These are phyloP conservation scores for Camellia oleifera DNA, from an alignment of 179 eudicot species.

Conservation along the genomic window DNA sequence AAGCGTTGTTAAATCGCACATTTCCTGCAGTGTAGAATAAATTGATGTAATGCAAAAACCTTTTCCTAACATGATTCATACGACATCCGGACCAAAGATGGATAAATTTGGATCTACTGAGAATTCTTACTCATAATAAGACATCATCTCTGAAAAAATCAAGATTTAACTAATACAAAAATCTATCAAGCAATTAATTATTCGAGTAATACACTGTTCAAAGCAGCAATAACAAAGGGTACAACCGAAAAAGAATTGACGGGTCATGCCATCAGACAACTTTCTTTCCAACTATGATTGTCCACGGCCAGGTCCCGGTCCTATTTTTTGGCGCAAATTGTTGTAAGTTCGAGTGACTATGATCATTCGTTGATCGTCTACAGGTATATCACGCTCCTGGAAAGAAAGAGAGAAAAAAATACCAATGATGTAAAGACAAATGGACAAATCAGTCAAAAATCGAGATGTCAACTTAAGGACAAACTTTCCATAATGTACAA, in stretches of 20 bases:
- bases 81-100: too few species aligned
- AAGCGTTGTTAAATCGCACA: too few species aligned
- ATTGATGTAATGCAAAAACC: too few species aligned
- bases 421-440: background rate
- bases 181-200: background rate
- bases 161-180: background rate
- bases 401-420: background rate
- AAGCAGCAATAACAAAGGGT: background rate
- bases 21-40: too few species aligned
- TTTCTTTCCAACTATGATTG: conserved; percentile 13
- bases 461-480: background rate
- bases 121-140: background rate
- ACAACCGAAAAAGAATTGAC: background rate
- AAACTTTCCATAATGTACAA: background rate
- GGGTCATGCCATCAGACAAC: background rate
- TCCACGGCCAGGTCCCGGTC: conserved; percentile 23
- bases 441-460: background rate
- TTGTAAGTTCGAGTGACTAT: conserved; percentile 35
- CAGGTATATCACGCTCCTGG: conserved; percentile 62
- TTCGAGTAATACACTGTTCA: background rate
- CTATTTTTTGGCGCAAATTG: conserved; percentile 27
- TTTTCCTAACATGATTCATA: too few species aligned
- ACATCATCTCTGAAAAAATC: background rate
- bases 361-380: conserved; percentile 49
- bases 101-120: background rate